A percentile compares a stretch with the other conserved stretches of the same genome.
These are phyloP conservation scores for Salvia rosmarinus DNA, from an alignment of 257 asterid species.

Conservation along the genomic window DNA sequence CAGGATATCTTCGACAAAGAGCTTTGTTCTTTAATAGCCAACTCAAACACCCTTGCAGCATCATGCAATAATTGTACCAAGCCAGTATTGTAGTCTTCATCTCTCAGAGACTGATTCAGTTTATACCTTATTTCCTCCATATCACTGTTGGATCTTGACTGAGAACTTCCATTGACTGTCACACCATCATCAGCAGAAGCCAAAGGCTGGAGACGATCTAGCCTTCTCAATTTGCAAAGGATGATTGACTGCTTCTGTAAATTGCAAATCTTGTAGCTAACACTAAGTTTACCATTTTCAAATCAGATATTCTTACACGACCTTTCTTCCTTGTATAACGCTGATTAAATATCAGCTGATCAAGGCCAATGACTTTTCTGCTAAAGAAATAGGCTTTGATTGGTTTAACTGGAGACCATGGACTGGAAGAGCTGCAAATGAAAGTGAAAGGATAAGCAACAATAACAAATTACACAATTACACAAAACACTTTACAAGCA, in stretches of 20 bases:
- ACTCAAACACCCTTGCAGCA: conserved; percentile 93
- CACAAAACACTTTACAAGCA: background rate
- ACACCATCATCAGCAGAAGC: conserved; percentile 94
- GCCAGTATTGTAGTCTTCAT: conserved; percentile 68
- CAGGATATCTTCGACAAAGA: conserved; percentile 69
- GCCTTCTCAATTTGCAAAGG: conserved; percentile 53
- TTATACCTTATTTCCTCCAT: conserved; percentile 70
- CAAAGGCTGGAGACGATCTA: conserved; percentile 49
- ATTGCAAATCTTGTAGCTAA: conserved; percentile 42
- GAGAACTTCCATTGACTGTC: conserved; percentile 72
- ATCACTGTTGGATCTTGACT: conserved; percentile 50
- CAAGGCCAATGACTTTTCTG: conserved; percentile 33
- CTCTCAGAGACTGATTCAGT: conserved; percentile 72
- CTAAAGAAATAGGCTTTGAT: too few relatives aligned
- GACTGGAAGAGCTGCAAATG: conserved; percentile 68
- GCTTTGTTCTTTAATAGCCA: conserved; percentile 71
- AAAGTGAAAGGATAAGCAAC: conserved; percentile 40
- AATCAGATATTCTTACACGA: conserved; percentile 45
- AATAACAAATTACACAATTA: background rate
- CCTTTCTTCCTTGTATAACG: conserved; percentile 56
- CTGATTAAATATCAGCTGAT: conserved; percentile 45
- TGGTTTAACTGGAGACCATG: conserved; percentile 57
- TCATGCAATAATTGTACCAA: conserved; percentile 90
- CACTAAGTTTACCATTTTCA: conserved; percentile 42
- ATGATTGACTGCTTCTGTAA: conserved; percentile 42